A percentile compares a stretch with the other conserved stretches of the same genome.
phyloP scores from a whole-genome alignment of 305 asterid species.

The Fraxinus velutina region DNA sequence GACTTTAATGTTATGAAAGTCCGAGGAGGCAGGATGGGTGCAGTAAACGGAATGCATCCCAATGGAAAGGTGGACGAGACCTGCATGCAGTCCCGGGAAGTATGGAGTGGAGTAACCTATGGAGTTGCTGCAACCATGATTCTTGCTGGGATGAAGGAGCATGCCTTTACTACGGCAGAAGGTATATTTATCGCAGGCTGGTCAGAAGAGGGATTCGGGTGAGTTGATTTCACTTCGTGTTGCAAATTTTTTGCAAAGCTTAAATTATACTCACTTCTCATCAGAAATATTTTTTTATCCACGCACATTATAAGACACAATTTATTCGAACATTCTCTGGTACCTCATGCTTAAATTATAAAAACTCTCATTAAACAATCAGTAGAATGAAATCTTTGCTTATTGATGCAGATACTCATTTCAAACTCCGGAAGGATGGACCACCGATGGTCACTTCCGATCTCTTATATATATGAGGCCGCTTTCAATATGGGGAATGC shows the following conservation, averaged over 20 bases:
- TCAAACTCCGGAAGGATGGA: slow-evolving; percentile 99
- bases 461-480: slow-evolving; percentile 96
- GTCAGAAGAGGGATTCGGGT: slow-evolving; percentile 99
- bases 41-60: slow-evolving; percentile 95
- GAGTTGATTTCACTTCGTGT: slow-evolving; percentile 19
- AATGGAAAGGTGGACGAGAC: slow-evolving; percentile 93
- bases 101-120: slow-evolving; percentile 95
- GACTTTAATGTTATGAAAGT: slow-evolving; percentile 94
- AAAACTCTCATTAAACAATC: not conserved
- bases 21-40: slow-evolving; percentile 92
- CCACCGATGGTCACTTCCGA: slow-evolving; percentile 82
- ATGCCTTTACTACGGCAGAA: slow-evolving; percentile 80
- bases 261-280: not conserved
- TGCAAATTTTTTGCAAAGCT: not conserved
- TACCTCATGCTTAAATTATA: not conserved
- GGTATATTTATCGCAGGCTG: slow-evolving; percentile 94
- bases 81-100: slow-evolving; percentile 98
- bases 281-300: not conserved
- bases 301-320: not conserved
- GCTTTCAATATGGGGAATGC: slow-evolving; percentile 97
- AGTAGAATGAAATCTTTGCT: not conserved
- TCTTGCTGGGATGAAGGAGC: slow-evolving; percentile 92
- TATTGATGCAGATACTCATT: slow-evolving; percentile 64
- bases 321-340: not conserved
- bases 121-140: slow-evolving; percentile 93